Conservation (phyloP, 306 rosid species). For the Hippophae rhamnoides region DNA sequence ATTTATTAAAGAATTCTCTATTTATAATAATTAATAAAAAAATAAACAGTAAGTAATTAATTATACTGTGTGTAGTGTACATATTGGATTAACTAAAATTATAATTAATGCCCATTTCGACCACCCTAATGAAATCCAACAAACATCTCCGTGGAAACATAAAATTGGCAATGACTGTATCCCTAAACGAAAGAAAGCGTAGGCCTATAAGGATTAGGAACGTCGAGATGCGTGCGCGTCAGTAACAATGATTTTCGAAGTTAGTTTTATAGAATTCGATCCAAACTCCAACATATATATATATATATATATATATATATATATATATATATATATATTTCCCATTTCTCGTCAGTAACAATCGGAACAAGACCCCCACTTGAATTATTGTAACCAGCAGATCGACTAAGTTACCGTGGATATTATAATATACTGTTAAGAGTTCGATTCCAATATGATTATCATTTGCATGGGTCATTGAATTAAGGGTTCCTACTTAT, state of each 20-base stretch:
- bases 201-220: slow-evolving; percentile 45
- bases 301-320: no score
- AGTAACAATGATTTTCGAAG: slow-evolving; percentile 45
- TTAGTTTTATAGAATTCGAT: slow-evolving; percentile 51
- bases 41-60: no score
- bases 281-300: slow-evolving; percentile 70
- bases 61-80: no score
- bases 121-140: slow-evolving; percentile 37
- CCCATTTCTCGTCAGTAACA: slow-evolving; percentile 52
- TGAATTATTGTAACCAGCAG: slow-evolving; percentile 63
- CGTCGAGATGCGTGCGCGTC: slow-evolving; percentile 61
- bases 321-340: no score
- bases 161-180: slow-evolving; percentile 36
- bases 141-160: slow-evolving; percentile 60
- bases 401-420: neutral
- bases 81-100: no score
- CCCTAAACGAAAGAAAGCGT: slow-evolving; percentile 37
- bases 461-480: slow-evolving; percentile 51
- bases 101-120: no score
- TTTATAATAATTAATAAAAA: no score
- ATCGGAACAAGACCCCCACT: slow-evolving; percentile 44
- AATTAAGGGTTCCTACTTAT: slow-evolving; percentile 70
- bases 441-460: slow-evolving; percentile 71
- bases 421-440: slow-evolving; percentile 39
- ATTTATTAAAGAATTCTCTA: no score